Evolutionary conservation across 148 eudicot species (phyloP).

Genomic region (Chenopodium formosanum): DNA sequence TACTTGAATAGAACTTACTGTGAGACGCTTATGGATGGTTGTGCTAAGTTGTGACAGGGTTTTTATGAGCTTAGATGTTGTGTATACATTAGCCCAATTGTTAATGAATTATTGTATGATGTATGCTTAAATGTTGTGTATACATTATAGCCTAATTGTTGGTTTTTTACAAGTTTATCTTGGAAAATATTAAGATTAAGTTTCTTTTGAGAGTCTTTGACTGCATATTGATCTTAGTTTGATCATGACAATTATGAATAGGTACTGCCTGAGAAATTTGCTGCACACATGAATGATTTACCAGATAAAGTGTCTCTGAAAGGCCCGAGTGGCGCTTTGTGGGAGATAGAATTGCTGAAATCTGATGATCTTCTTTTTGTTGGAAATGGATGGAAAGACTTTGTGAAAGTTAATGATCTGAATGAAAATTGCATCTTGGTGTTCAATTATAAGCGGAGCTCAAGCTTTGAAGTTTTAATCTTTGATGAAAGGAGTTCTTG

Average conservation of each 20-base stretch:
- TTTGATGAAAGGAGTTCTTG: constrained; percentile 44
- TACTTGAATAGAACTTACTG: not conserved
- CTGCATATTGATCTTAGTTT: constrained; percentile 1
- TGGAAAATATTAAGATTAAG: too few species aligned
- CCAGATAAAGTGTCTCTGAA: constrained; percentile 33
- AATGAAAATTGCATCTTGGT: constrained; percentile 36
- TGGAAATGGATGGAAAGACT: constrained; percentile 48
- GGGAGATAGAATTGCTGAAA: constrained; percentile 38
- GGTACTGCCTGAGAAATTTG: constrained; percentile 34
- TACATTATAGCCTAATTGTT: too few species aligned
- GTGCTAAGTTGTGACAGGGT: not conserved
- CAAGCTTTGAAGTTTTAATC: constrained; percentile 45
- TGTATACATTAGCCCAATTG: not conserved
- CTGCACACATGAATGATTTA: constrained; percentile 21
- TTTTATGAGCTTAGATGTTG: not conserved
- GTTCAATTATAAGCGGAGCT: constrained; percentile 41
- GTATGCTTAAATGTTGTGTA: too few species aligned
- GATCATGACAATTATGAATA: constrained; percentile 4
- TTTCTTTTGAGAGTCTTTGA: too few species aligned
- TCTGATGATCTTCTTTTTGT: constrained; percentile 28
- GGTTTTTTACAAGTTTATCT: too few species aligned
- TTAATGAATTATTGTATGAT: too few species aligned
- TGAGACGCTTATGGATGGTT: not conserved
- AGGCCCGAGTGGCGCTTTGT: constrained; percentile 48
- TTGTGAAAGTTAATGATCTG: constrained; percentile 40